Base-by-base conservation (phyloP, 140 eudicot species). In the Ambrosia hybrid region DNA sequence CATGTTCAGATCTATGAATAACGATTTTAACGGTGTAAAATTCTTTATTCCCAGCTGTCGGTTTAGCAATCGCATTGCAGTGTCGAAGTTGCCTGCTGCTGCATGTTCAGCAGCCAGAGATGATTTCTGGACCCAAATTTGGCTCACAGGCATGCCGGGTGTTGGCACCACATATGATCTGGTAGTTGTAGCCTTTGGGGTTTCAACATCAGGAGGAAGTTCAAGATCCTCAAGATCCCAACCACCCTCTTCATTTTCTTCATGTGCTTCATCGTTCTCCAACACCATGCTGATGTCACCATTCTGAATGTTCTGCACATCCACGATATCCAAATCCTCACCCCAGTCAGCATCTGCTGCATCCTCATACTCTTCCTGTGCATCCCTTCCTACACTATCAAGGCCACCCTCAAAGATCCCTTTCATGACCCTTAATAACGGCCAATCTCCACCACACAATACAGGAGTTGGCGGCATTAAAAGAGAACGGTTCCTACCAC, bases 51-150 rank as follows among this genome's bases (percentile, higher is more conserved):
- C 92, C 14, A 87, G 87, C 72, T 87, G 92, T 13, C 92, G 89
- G 76, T 72, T 87, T 6, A 87, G 78, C 64, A 87, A 76, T 62
- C 92, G 89, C 92, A 87, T 87, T n/a, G 92, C 92, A 0, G 92
- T 87, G 71, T 87, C 92, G 16, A 87, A 87, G 74, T 87, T 84
- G 37, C 92, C 92, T 43, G 92, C 92, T 17, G 89, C 89, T 10
- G 87, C 92, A 51, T 84, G 92, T 72, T 87, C 92, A 39, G 85
- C 92, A 34, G 92, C 92, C 57, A 84, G 85, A 64, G 92, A 81
- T 8, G 92, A 87, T 62, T 74, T 84, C 74, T 87, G 89, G 4
- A 76, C 84, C 92, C 92, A 87, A 26, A 87, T 87, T 67, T 87
- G 92, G 74, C 89, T 84, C 58, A 87, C 92, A 5, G 92, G 85